Evolutionary conservation across 2,329 filamentous ascomycete genomes (phyloP).

Genomic region (Fragosphaeria purpurea): DNA sequence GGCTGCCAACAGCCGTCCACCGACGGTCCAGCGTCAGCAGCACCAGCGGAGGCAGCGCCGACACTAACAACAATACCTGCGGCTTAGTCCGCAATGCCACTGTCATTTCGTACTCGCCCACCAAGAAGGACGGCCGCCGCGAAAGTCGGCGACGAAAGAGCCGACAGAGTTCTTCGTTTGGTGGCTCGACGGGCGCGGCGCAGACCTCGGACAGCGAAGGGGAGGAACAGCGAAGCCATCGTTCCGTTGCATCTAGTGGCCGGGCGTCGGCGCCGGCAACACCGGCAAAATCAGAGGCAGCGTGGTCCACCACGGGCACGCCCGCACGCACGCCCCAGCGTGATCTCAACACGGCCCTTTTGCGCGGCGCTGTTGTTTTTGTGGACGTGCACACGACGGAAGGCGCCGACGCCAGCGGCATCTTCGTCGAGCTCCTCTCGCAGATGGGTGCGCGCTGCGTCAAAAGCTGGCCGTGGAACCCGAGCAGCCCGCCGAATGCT

Average conservation of each 20-base stretch:
- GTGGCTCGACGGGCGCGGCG: conserved; percentile 1
- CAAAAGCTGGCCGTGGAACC: conserved; percentile 67
- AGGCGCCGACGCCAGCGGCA: conserved; percentile 68
- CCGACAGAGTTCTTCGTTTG: conserved; percentile 7
- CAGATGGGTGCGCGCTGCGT: conserved; percentile 76
- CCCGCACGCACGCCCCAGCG: conserved; percentile 46
- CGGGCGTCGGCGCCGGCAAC: conserved; percentile 25
- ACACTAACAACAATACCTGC: neutral
- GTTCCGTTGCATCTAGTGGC: neutral
- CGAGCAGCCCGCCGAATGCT: conserved; percentile 25
- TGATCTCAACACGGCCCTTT: conserved; percentile 41
- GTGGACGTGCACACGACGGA: conserved; percentile 78
- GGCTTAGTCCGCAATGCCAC: conserved; percentile 37
- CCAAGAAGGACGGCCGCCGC: conserved; percentile 25
- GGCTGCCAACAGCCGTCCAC: conserved; percentile 31
- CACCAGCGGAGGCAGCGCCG: neutral
- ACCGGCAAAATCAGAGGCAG: conserved; percentile 36
- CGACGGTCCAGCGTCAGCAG: conserved; percentile 17
- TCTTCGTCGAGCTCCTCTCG: conserved; percentile 64
- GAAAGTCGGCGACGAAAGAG: conserved; percentile 6
- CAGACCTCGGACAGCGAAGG: conserved; percentile 9
- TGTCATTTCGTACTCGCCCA: conserved; percentile 45
- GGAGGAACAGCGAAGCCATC: conserved; percentile 1
- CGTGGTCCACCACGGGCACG: conserved; percentile 45
- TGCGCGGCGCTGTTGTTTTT: conserved; percentile 66